Conservation (phyloP, 2,329 filamentous ascomycete genomes). For the Keithomyces neogunnii region DNA sequence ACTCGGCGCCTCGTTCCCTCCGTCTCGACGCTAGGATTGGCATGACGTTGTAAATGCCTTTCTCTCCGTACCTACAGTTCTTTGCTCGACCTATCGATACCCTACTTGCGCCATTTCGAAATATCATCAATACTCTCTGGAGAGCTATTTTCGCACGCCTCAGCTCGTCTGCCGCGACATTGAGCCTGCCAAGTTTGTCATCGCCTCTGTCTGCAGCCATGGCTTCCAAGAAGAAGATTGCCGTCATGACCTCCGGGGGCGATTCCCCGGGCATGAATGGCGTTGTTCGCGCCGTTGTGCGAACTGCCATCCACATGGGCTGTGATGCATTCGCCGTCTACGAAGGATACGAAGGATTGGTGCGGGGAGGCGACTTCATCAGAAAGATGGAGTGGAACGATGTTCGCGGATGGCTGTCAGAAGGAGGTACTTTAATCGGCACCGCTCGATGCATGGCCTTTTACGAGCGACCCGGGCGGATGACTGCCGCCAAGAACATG, state of each 20-base stretch:
- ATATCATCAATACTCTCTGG: conserved; percentile 19
- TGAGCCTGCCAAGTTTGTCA: conserved; percentile 9
- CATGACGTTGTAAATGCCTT: conserved; percentile 16
- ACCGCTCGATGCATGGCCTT: conserved; percentile 91
- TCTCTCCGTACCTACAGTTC: conserved; percentile 16
- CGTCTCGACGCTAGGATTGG: not conserved
- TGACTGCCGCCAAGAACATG: conserved; percentile 89
- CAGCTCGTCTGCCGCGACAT: conserved; percentile 4
- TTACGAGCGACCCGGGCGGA: conserved; percentile 75
- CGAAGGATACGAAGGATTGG: conserved; percentile 93
- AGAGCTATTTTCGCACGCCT: conserved; percentile 13
- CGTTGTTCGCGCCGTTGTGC: conserved; percentile 80
- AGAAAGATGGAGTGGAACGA: conserved; percentile 84
- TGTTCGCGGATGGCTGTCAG: conserved; percentile 86
- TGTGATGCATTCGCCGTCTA: conserved; percentile 77
- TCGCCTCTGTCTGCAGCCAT: conserved; percentile 22
- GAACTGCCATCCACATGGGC: conserved; percentile 78
- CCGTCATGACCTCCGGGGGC: conserved; percentile 88
- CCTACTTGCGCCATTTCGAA: conserved; percentile 18
- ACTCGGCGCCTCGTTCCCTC: too few species aligned
- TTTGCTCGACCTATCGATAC: conserved; percentile 21
- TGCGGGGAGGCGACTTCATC: conserved; percentile 83
- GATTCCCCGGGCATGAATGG: conserved; percentile 95
- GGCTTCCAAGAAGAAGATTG: conserved; percentile 60
- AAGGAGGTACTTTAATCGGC: conserved; percentile 92